A percentile compares a stretch with the other conserved stretches of the same genome.
Evolutionary conservation across 495 filamentous ascomycete species (phyloP).

Genomic region (Penicillium paradoxum): DNA sequence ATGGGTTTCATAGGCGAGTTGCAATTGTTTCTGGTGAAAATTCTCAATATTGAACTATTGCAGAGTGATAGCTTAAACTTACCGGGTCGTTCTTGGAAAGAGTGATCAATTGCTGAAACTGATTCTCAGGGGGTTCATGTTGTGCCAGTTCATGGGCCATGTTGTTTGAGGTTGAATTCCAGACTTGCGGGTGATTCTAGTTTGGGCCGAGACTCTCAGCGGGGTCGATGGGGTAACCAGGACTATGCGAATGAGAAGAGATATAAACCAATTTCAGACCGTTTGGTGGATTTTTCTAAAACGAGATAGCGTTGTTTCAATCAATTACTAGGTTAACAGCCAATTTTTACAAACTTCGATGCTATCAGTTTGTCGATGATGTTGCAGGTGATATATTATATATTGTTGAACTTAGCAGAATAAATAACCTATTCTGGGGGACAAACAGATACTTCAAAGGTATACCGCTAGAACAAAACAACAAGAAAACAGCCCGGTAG

Average conservation of each 20-base stretch:
- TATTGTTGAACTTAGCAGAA: no score
- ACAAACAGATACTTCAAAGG: no score
- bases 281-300: no score
- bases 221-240: constrained; percentile 2
- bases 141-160: constrained; percentile 22
- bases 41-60: not conserved
- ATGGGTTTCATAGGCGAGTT: constrained; percentile 66
- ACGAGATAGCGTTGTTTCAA: no score
- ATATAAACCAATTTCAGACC: no score
- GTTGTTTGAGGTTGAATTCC: not conserved
- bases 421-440: no score
- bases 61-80: constrained; percentile 10
- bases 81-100: constrained; percentile 57
- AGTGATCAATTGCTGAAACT: constrained; percentile 70
- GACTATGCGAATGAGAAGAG: not conserved
- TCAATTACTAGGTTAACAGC: no score
- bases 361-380: no score
- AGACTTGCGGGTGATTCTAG: not conserved
- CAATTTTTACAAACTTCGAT: no score
- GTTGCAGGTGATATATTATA: no score
- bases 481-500: no score
- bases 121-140: constrained; percentile 45
- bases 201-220: not conserved
- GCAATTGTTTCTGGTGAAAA: constrained; percentile 58
- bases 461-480: no score